These are phyloP conservation scores for Penicillium cosmopolitanum DNA, from an alignment of 495 filamentous ascomycete genomes.

Conservation along the genomic window DNA sequence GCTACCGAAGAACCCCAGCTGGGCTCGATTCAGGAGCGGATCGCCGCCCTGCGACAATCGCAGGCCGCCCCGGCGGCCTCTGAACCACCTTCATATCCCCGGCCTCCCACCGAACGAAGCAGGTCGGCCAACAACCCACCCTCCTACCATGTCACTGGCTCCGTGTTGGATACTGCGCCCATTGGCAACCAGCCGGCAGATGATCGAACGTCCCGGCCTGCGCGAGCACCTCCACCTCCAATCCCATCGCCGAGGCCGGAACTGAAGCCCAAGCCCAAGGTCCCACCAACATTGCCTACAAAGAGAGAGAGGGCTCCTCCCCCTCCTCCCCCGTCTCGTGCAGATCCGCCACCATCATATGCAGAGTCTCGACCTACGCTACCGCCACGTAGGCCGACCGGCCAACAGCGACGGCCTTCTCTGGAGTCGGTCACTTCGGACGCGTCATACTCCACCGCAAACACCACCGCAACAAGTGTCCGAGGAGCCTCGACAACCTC, in stretches of 20 bases:
- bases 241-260: conserved; percentile 29
- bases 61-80: conserved; percentile 47
- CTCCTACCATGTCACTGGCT: conserved; percentile 40
- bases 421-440: conserved; percentile 43
- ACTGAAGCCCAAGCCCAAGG: conserved; percentile 39
- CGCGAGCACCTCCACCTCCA: conserved; percentile 23
- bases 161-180: conserved; percentile 29
- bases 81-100: conserved; percentile 26
- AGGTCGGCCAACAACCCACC: conserved; percentile 53
- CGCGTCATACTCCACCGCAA: conserved; percentile 38
- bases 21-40: conserved; percentile 60
- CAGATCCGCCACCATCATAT: conserved; percentile 38
- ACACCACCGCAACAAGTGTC: conserved; percentile 40
- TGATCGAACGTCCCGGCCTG: conserved; percentile 24
- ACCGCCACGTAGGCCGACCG: conserved; percentile 45
- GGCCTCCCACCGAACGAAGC: conserved; percentile 42
- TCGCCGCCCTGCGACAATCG: conserved; percentile 61
- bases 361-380: conserved; percentile 41
- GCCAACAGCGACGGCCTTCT: conserved; percentile 32
- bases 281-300: conserved; percentile 57
- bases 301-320: conserved; percentile 44
- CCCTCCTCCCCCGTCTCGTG: conserved; percentile 45
- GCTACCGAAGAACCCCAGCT: conserved; percentile 44
- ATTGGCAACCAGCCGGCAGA: conserved; percentile 51
- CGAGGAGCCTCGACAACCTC: conserved; percentile 39